Evolutionary conservation across 768 basidiomycete species (phyloP), one percentile per base, ranked within the genome.

Genomic region (Lentinus tigrinus): DNA sequence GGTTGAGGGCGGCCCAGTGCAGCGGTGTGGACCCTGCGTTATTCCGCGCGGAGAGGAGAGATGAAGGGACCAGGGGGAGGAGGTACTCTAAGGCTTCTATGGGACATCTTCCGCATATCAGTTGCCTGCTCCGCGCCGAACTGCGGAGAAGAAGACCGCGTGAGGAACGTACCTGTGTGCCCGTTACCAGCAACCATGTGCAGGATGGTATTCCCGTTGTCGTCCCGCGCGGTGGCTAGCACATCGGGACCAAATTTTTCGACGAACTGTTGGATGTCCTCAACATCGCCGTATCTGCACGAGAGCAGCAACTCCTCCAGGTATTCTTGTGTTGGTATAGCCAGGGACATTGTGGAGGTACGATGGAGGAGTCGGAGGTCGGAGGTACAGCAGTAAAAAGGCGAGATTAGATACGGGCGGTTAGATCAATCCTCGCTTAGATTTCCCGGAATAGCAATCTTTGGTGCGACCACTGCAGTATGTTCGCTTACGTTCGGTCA

Each of bases 171-270:
- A 95, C 95, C 92, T 74, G 77, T 65, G 77, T 97, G 95, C 0
- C 95, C 95, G 72, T 98, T 98, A 1, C 82, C 95, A 56, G 84
- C 85, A 14, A 82, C 78, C 94, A 96, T 96, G 71, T 97, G 95
- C 38, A 97, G 74, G 39, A 86, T 74, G 2, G 82, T 85, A 75
- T 94, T 97, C 38, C 83, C 87, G 67, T 89, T 83, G 42, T 87
- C 87, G 74, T 96, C 95, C 40, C 78, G 81, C 13, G 85, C 72
- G 37, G 70, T 67, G 38, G 72, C 72, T 13, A 92, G 73, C 0
- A 79, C 56, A 5, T 74, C 74, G 1, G 73, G 56, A 10, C 89
- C 86, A 69, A 85, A 88, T 37, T 76, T 74, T 21, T 78, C 70
- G 26, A 90, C 74, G 62, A 90, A 95, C 3, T 75, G 74, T 44